These are phyloP conservation scores for Populus deltoides DNA, from an alignment of 345 rosid species.

Conservation along the genomic window DNA sequence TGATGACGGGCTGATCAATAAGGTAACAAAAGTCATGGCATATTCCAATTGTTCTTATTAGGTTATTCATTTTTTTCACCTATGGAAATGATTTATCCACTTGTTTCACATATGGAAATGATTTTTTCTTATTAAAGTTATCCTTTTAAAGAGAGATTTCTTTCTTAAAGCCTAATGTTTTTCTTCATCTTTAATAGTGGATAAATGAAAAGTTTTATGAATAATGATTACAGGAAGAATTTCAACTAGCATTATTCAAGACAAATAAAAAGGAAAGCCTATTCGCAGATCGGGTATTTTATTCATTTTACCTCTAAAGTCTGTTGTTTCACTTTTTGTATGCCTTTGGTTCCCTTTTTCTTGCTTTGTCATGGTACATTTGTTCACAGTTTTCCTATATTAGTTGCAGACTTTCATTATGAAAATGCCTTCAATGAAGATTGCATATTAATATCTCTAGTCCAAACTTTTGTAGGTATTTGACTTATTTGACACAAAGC, in stretches of 20 bases:
- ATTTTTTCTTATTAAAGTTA: neutral
- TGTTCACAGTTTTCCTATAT: neutral
- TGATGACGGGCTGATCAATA: slow-evolving; percentile 28
- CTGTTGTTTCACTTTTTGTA: neutral
- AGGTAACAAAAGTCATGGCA: slow-evolving; percentile 5
- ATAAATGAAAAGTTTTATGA: neutral
- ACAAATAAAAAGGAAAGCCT: slow-evolving; percentile 28
- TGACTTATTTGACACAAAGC: slow-evolving; percentile 32
- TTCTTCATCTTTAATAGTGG: neutral
- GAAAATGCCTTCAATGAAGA: neutral
- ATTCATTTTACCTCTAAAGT: neutral
- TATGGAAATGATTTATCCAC: neutral
- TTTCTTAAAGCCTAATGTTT: neutral
- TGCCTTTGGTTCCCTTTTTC: neutral
- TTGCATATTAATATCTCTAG: neutral
- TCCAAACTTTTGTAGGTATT: slow-evolving; percentile 17
- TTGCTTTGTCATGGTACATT: neutral
- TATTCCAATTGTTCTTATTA: neutral
- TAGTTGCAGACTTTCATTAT: neutral
- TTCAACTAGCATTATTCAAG: slow-evolving; percentile 28
- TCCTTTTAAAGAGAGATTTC: neutral
- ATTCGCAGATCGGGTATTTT: slow-evolving; percentile 30
- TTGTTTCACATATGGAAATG: neutral
- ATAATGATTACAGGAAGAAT: slow-evolving; percentile 22
- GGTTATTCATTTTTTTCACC: neutral